These are phyloP conservation scores for Chrysosporium keratinophilum DNA, from an alignment of 2,329 filamentous ascomycete species.

Conservation along the genomic window DNA sequence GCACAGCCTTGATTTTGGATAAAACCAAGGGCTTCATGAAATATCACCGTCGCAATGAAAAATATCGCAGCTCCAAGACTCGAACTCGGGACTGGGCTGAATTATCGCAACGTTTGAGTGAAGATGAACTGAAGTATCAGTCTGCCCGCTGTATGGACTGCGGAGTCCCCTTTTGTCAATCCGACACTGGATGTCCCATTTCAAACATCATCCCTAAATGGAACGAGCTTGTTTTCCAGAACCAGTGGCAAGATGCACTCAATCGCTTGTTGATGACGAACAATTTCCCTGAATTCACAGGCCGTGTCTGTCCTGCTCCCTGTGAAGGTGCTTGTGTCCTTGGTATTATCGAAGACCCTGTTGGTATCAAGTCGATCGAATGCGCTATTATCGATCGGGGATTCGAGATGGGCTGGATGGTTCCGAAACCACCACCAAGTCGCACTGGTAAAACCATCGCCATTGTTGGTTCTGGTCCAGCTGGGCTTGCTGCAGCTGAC, in stretches of 20 bases:
- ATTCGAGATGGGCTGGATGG: conserved; percentile 98
- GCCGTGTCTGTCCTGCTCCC: conserved; percentile 90
- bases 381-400: conserved; percentile 96
- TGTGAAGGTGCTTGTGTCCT: conserved; percentile 94
- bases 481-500: conserved; percentile 81
- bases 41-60: conserved; percentile 83
- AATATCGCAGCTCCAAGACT: conserved; percentile 76
- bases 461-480: conserved; percentile 82
- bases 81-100: conserved; percentile 90
- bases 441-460: conserved; percentile 83
- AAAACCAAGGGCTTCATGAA: conserved; percentile 98
- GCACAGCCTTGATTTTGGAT: conserved; percentile 82
- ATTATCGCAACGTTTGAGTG: conserved; percentile 72
- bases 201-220: conserved; percentile 97
- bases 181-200: conserved; percentile 89
- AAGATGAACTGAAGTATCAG: conserved; percentile 95
- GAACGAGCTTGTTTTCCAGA: conserved; percentile 69
- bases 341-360: conserved; percentile 92
- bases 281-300: conserved; percentile 97
- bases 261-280: conserved; percentile 92
- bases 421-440: conserved; percentile 64
- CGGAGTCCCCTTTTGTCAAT: conserved; percentile 96
- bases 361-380: conserved; percentile 97
- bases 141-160: conserved; percentile 97
- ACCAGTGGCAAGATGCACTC: conserved; percentile 82